phyloP scores from a whole-genome alignment of 2,329 filamentous ascomycete genomes.

The Fusarium sp. region DNA sequence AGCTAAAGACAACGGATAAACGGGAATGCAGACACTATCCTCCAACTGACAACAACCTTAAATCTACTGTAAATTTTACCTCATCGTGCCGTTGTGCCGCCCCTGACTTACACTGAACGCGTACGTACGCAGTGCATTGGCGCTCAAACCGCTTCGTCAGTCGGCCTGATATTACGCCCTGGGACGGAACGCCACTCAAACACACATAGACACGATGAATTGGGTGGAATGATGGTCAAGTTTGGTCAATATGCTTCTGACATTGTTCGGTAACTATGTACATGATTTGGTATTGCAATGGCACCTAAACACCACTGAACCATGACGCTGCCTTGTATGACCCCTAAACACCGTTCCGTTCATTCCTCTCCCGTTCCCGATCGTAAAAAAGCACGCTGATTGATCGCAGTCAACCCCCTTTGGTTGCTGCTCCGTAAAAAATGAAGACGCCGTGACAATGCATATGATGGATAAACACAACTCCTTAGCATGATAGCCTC shows the following conservation, averaged over 20 bases:
- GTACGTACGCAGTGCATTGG: background rate
- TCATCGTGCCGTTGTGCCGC: constrained; percentile 11
- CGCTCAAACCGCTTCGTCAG: background rate
- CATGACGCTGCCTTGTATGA: constrained; percentile 13
- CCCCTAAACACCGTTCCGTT: constrained; percentile 28
- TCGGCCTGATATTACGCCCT: background rate
- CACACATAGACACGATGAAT: background rate
- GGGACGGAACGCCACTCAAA: constrained; percentile 11
- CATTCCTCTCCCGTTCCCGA: constrained; percentile 23
- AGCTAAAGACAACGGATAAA: constrained; percentile 7
- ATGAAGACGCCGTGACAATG: constrained; percentile 42
- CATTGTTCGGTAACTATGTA: constrained; percentile 34
- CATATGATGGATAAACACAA: constrained; percentile 32
- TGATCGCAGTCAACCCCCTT: constrained; percentile 31
- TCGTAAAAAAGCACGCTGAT: constrained; percentile 39
- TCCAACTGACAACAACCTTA: constrained; percentile 13
- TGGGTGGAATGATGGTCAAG: background rate
- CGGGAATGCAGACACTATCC: constrained; percentile 5
- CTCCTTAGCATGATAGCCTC: constrained; percentile 8
- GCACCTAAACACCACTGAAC: constrained; percentile 25
- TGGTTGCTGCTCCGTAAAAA: constrained; percentile 37
- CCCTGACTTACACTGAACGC: background rate
- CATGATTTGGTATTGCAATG: constrained; percentile 19
- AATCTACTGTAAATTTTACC: constrained; percentile 8
- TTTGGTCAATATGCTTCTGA: constrained; percentile 21